A percentile compares a stretch with the other conserved stretches of the same genome.
These are phyloP conservation scores for Paecilomyces dactylethromorphus DNA, from an alignment of 2,329 filamentous ascomycete genomes.

Conservation along the genomic window DNA sequence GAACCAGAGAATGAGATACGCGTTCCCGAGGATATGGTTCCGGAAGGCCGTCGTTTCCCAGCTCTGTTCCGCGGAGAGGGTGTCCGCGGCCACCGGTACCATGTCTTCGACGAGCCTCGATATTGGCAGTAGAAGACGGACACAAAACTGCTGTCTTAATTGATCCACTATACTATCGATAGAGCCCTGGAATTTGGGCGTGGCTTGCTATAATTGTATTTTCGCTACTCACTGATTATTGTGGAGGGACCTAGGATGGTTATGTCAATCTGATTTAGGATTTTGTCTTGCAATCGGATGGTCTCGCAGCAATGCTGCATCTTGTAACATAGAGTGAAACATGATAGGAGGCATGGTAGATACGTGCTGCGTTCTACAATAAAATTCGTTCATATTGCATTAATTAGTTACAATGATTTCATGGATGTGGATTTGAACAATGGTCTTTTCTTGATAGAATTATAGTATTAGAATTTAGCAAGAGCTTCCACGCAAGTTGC, in stretches of 20 bases:
- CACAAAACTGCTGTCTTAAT: background rate
- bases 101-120: constrained; percentile 88
- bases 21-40: constrained; percentile 66
- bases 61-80: constrained; percentile 76
- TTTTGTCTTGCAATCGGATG: background rate
- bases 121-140: constrained; percentile 46
- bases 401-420: background rate
- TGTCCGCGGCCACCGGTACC: constrained; percentile 82
- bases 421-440: background rate
- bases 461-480: no score
- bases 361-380: background rate
- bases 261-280: background rate
- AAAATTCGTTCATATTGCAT: background rate
- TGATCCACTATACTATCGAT: background rate
- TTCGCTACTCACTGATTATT: background rate
- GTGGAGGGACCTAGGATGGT: background rate
- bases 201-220: background rate
- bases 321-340: background rate
- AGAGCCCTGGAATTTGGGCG: background rate
- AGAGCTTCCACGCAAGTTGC: no score
- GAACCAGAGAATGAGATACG: constrained; percentile 59
- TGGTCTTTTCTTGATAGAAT: no score
- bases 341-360: background rate
- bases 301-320: background rate
- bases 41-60: constrained; percentile 75